Evolutionary conservation across 225 moss, liverwort and hornwort genomes (phyloP), one percentile per base, ranked within the genome.

Genomic region (Bryum argenteum): DNA sequence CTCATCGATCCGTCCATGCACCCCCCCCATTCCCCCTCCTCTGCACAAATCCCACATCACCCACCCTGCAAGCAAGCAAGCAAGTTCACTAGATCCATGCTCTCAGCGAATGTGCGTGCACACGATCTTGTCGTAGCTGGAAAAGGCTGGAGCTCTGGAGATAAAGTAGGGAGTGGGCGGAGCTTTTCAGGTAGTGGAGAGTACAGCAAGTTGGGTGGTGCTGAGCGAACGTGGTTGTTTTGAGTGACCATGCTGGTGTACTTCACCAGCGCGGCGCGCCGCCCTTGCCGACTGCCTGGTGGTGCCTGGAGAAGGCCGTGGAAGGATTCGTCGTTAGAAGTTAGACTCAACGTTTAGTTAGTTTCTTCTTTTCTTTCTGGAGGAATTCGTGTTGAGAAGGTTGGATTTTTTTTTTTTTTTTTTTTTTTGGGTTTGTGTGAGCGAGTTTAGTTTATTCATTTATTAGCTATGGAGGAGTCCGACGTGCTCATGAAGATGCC

Each of bases 231-330:
- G 8, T 23, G 58, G 43, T 52, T 58, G 41, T 19, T 19, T 69
- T 5, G 72, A 70, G 84, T 89, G 91, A 86, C 80, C 78, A 90
- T 90, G 93, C 83, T 83, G 84, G 86, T 80, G 63, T 82, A 78
- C 54, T 68, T 26, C 78, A 75, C 81, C 65, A 83, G 74, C 63
- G 83, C 87, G 80, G 73, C 87, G 79, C 82, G 84, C 82, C 81
- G 89, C 57, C 83, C 83, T 48, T 89, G 79, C 77, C 81, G 82
- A 72, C 83, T 79, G 52, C 86, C 75, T 51, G 75, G 83, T 78
- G 77, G 80, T 78, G 83, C 83, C 73, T 70, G 78, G 78, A 80
- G 78, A 75, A 80, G 78, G 67, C 70, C 26, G 45, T 58, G 83
- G 83, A 63, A 78, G 70, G 75, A 75, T 75, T 73, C 28, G 13